A percentile compares a stretch with the other conserved stretches of the same genome.
Evolutionary conservation across 345 rosid species (phyloP).

Genomic region (Mangifera indica): DNA sequence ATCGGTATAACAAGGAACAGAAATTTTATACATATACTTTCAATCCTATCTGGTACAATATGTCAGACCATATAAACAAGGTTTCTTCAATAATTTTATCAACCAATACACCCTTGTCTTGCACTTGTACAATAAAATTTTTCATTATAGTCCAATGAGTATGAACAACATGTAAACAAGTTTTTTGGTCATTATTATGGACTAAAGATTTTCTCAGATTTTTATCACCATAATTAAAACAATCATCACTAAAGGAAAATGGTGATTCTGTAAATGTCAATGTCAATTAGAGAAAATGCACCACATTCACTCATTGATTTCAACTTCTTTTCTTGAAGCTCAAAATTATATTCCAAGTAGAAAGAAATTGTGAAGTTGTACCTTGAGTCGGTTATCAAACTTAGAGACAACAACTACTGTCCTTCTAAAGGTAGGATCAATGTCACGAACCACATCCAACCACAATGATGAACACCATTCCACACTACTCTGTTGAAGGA

Average conservation of each 20-base stretch:
- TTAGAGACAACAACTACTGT: slow-evolving; percentile 90
- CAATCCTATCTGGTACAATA: not conserved
- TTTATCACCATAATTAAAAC: not conserved
- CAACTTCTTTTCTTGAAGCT: not conserved
- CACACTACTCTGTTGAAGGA: slow-evolving; percentile 96
- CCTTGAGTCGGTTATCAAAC: slow-evolving; percentile 97
- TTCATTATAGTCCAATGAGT: not conserved
- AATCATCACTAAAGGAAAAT: not conserved
- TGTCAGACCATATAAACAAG: not conserved
- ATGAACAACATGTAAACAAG: not conserved
- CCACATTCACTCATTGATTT: not conserved
- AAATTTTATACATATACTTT: not conserved
- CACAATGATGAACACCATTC: slow-evolving; percentile 98
- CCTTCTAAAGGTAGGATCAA: slow-evolving; percentile 84
- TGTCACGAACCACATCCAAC: slow-evolving; percentile 87
- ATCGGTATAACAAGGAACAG: slow-evolving; percentile 21
- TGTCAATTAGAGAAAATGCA: not conserved
- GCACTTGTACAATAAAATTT: not conserved
- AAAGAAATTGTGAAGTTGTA: slow-evolving; percentile 10
- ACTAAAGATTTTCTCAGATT: not conserved
- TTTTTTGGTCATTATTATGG: not conserved
- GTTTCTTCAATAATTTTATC: not conserved
- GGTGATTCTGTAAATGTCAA: not conserved
- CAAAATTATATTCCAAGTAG: not conserved
- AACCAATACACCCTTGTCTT: not conserved